Conservation (phyloP, 2,329 filamentous ascomycete species). For the Penicillium sp. region DNA sequence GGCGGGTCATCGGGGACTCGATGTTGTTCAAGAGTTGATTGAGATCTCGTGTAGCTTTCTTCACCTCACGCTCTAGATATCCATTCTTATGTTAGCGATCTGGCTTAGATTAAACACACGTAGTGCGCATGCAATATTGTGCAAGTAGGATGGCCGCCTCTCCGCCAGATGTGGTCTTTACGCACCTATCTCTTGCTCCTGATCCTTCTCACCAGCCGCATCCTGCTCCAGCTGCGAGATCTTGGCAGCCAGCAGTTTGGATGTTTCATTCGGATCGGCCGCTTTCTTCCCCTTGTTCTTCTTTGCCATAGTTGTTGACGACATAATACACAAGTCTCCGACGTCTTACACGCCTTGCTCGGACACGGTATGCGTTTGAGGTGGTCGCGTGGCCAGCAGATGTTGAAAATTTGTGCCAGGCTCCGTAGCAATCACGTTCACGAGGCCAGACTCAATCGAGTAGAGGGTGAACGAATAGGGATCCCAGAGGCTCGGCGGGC, state of each 20-base stretch:
- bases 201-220: conserved; percentile 86
- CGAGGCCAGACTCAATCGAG: conserved; percentile 16
- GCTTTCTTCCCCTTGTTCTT: conserved; percentile 82
- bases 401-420: conserved; percentile 20
- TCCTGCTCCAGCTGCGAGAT: conserved; percentile 95
- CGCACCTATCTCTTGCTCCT: conserved; percentile 91
- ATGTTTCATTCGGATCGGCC: conserved; percentile 79
- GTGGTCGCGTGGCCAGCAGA: conserved; percentile 29
- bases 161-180: conserved; percentile 21
- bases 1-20: conserved; percentile 85
- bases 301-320: conserved; percentile 56
- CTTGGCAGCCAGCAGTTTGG: conserved; percentile 83
- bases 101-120: conserved; percentile 12
- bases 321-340: conserved; percentile 28
- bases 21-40: conserved; percentile 78
- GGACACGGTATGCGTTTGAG: conserved; percentile 37
- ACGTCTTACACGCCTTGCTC: conserved; percentile 16
- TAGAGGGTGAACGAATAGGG: background rate
- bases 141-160: background rate
- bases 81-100: conserved; percentile 24
- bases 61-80: conserved; percentile 77
- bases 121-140: background rate
- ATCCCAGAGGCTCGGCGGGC: conserved; percentile 19
- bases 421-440: conserved; percentile 9
- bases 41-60: conserved; percentile 86